Percentiles rank a stretch among this genome's conserved stretches.
phyloP scores from a whole-genome alignment of 495 filamentous ascomycete genomes.

The Antarctomyces pellizariae region DNA sequence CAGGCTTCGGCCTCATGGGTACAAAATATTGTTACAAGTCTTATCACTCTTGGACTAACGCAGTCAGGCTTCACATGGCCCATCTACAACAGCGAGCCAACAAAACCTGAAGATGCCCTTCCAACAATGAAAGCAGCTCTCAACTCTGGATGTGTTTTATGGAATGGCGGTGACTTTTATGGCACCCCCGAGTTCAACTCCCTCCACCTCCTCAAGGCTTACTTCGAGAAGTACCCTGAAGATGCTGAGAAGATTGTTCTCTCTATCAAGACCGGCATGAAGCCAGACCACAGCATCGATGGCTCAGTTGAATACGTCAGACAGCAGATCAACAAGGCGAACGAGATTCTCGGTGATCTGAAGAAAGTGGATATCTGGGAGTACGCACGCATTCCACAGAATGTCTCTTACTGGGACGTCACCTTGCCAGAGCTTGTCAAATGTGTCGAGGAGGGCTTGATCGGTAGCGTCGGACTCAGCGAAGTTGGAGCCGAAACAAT shows the following conservation, averaged over 20 bases:
- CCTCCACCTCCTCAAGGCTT: constrained; percentile 35
- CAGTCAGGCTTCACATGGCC: constrained; percentile 48
- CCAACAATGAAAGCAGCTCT: constrained; percentile 34
- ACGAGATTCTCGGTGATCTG: constrained; percentile 39
- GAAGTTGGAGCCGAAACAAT: constrained; percentile 58
- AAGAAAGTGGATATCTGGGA: constrained; percentile 74
- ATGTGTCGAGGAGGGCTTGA: constrained; percentile 51
- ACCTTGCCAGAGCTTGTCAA: constrained; percentile 35
- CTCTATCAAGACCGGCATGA: constrained; percentile 34
- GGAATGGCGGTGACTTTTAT: constrained; percentile 70
- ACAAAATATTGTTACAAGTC: constrained; percentile 1
- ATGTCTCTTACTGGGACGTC: constrained; percentile 23
- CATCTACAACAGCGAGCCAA: constrained; percentile 37
- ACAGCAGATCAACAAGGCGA: constrained; percentile 39
- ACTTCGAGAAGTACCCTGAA: constrained; percentile 43
- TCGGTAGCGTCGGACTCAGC: constrained; percentile 55
- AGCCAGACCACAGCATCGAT: constrained; percentile 9
- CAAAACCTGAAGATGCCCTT: constrained; percentile 22
- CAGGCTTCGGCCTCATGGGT: constrained; percentile 36
- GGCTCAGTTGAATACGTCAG: constrained; percentile 37
- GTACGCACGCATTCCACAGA: constrained; percentile 45
- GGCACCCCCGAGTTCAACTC: constrained; percentile 46
- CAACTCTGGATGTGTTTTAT: constrained; percentile 42
- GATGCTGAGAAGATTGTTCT: constrained; percentile 42
- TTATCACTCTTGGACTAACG: background rate